Evolutionary conservation across 495 filamentous ascomycete genomes (phyloP), one percentile per base, ranked within the genome.

Genomic region (Saxispiralis lemnorum): DNA sequence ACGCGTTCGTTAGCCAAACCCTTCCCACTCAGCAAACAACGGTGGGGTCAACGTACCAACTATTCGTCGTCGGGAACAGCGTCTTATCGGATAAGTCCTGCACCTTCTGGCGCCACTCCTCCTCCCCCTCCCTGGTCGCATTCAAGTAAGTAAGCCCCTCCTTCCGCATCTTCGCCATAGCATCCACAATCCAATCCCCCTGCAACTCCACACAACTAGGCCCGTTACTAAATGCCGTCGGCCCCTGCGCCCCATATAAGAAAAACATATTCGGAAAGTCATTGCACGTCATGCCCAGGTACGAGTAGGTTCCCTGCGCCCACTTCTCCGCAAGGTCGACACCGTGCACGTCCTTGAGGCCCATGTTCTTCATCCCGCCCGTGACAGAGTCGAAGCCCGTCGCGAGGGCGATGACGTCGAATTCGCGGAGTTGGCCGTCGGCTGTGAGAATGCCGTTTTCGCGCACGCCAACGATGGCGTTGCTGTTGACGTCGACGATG

Each of bases 231-330:
- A 72, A 63, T 14, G 61, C 61, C 13, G 65, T 68, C 30, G 63
- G 70, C n/a, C 53, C 67, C 45, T 69, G 68, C 13, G 64, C 62
- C 35, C 67, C 67, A 46, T 71, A 71, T 10, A 64, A 55, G 48
- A 66, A 64, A 59, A 73, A 72, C 55, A 70, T 61, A 53, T 75
- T 75, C 39, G 71, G 70, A 41, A 63, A 72, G 32, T 63, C 64
- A 42, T 51, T 51, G 31, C 63, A 60, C 2, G 59, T 60, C 45
- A 71, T 57, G 7, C 71, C 71, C 0, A 75, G 60, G 44, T 66
- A 66, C 0, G 68, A 67, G 38, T 58, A 58, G 2, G 63, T 65
- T 2, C 65, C 66, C 2, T 44, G 28, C 16, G 43, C 48, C 72
- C 73, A 75, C 38, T 67, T 63, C 20, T 72, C 64, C 0, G 55